Evolutionary conservation across 1,284 basidiomycete species (phyloP), one percentile per base, ranked within the genome.

Genomic region (Omphalotus olearius): DNA sequence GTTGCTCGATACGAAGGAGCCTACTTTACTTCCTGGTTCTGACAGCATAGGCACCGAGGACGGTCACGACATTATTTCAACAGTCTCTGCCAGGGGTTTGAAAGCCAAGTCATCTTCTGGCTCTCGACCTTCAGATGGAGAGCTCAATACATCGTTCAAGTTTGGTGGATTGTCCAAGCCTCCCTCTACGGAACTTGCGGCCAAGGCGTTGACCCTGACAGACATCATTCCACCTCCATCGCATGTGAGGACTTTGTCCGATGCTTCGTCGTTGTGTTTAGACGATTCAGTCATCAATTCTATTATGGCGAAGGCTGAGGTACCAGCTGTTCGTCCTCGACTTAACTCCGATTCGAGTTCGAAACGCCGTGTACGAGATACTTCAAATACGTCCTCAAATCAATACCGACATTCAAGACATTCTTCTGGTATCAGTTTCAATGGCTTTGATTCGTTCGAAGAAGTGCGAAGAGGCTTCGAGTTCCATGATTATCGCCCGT

Each of bases 391-490:
- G 20, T 60, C 52, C 54, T 57, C 39, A 50, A 60, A 60, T 38
- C 57, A 60, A 44, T 57, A 59, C 37, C 56, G 61, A 25, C 79
- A 78, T 54, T 75, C 79, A 0, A 67, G 78, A 10, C 69, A 70
- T 14, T 68, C 75, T 1, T 88, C 85, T 0, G 75, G 65, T 2
- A 63, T 77, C 41, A 88, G 86, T 63, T 89, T 90, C 61, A 72
- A 68, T 4, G 85, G 86, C 0, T 74, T 88, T 23, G 82, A 86
- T 33, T 84, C 83, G 0, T 90, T 88, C 60, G 81, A 83, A 16
- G 85, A 88, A 59, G 78, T 89, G 13, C 69, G 85, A 18, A 76
- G 85, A 49, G 84, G 82, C 0, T 90, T 88, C 56, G 87, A 89
- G 62, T 88, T 85, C 64, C 71, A 71, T 25, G 69, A 75, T n/a